Evolutionary conservation across 495 filamentous ascomycete species (phyloP), one percentile per base, ranked within the genome.

Genomic region (Xylaria scruposa): DNA sequence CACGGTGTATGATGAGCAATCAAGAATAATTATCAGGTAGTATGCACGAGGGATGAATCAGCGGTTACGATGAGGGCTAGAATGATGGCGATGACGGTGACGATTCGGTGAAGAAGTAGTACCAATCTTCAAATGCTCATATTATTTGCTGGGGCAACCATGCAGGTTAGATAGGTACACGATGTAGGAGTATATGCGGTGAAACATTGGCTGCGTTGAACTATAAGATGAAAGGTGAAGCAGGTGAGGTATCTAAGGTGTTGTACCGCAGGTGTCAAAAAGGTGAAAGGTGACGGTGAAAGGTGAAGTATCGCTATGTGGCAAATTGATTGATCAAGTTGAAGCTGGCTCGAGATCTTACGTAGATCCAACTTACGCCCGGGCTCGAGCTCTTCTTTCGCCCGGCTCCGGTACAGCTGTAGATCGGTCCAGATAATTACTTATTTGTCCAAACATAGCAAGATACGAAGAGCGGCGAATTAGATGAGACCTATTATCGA

Each of bases 271-370:
- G 64, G 47, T 21, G 47, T 47, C 10, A n/a, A 33, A 9, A 67
- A 10, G 29, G 44, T 24, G 67, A 42, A 33, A 46, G 38, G 38
- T 42, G 47, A 33, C 31, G 38, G 38, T 42, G 47, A 9, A 54
- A 10, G 29, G 44, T 24, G 67, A 42, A 33, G 31, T 59, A 47
- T 36, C 17, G 53, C 26, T 19, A 42, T 46, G 66, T 68, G 66
- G 66, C 66, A 51, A 68, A 68, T 59, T 31, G 66, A 59, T 53
- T 49, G 66, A 59, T 53, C 31, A n/a, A 53, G 33, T 21, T 51
- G 33, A 56, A 56, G 65, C 19, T 24, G 31, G 31, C 8, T 40
- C 47, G 21, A 51, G 64, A 53, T 51, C 46, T 51, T 8, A 49
- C 46, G 36, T 8, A 49, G 51, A 59, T 60, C 5, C 38, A 40